These are phyloP conservation scores for Chrysophaeum taylorii DNA, from an alignment of 352 stramenopile genomes.

Conservation along the genomic window DNA sequence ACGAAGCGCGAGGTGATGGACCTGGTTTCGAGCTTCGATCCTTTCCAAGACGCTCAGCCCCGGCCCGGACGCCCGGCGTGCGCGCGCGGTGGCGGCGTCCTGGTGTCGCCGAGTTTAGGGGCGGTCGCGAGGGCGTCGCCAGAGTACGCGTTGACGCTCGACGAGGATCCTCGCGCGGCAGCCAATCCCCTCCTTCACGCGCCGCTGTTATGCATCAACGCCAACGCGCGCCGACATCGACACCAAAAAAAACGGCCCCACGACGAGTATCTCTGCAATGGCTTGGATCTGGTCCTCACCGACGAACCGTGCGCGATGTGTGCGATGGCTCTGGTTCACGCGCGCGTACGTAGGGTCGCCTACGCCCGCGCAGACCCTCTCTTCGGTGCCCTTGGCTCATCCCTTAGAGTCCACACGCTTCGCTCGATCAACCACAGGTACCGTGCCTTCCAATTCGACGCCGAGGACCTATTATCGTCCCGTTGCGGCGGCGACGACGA, in stretches of 20 bases:
- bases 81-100: background rate
- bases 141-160: background rate
- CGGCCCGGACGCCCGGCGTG: background rate
- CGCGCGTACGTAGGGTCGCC: constrained; percentile 58
- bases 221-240: background rate
- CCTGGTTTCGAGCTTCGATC: background rate
- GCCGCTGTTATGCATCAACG: background rate
- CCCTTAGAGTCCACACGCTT: constrained; percentile 58
- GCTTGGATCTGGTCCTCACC: constrained; percentile 69
- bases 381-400: constrained; percentile 53
- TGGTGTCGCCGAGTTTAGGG: background rate
- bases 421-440: constrained; percentile 74
- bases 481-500: too few relatives aligned
- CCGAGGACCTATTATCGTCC: too few relatives aligned
- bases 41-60: background rate
- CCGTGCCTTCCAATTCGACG: constrained; percentile 47
- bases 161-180: background rate
- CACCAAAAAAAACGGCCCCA: background rate
- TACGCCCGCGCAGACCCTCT: constrained; percentile 49
- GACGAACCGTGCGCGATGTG: constrained; percentile 71
- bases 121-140: background rate
- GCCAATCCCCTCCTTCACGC: constrained; percentile 1
- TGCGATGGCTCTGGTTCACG: constrained; percentile 73
- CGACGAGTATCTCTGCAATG: constrained; percentile 67
- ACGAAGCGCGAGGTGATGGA: background rate